Evolutionary conservation across 2,329 filamentous ascomycete genomes (phyloP).

Genomic region (Sporothrix schenckii): DNA sequence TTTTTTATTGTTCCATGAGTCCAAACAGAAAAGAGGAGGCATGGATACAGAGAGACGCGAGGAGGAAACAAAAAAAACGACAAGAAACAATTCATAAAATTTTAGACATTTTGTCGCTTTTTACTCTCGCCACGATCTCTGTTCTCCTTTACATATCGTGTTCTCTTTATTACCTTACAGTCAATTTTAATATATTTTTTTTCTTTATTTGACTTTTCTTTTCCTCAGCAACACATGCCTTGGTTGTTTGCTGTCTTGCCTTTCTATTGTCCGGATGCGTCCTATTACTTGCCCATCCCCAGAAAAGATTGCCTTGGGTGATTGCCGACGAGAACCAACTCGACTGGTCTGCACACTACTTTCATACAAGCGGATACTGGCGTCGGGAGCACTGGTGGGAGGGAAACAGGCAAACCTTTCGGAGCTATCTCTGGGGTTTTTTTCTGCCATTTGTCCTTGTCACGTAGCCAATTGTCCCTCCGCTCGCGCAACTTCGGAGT

Average conservation of each 20-base stretch:
- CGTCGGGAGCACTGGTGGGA: background rate
- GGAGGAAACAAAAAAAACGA: background rate
- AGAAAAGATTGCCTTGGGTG: background rate
- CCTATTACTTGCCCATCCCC: background rate
- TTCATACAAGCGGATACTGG: background rate
- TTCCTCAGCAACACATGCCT: background rate
- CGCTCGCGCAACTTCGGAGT: slow-evolving; percentile 5
- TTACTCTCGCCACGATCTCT: background rate
- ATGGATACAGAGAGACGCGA: background rate
- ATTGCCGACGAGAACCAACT: background rate
- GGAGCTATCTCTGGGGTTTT: slow-evolving; percentile 4
- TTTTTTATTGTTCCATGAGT: background rate
- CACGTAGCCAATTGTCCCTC: background rate
- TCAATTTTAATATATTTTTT: slow-evolving; percentile 15
- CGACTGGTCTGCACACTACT: background rate
- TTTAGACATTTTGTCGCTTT: slow-evolving; percentile 12
- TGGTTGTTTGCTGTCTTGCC: background rate
- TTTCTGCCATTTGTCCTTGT: background rate
- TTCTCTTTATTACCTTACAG: background rate
- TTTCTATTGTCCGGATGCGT: background rate
- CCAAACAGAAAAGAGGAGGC: background rate
- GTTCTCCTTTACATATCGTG: background rate
- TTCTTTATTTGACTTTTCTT: background rate
- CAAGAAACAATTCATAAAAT: background rate
- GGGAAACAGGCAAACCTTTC: slow-evolving; percentile 5